phyloP scores from a whole-genome alignment of 2,329 filamentous ascomycete genomes.

The Gaeumannomyces tritici region DNA sequence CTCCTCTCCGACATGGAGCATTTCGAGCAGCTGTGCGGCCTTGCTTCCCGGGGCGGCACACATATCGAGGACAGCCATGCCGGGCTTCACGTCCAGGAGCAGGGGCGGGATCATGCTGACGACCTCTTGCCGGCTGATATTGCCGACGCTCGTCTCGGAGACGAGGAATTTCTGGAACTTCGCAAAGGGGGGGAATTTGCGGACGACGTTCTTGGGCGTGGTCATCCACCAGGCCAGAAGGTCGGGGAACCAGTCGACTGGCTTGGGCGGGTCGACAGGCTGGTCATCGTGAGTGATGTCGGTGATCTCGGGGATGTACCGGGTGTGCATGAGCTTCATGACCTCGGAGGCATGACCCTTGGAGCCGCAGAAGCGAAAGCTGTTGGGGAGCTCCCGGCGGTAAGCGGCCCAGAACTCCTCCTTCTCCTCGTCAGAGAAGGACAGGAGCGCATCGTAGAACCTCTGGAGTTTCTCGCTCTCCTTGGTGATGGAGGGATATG shows the following conservation, averaged over 20 bases:
- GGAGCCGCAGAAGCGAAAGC: constrained; percentile 93
- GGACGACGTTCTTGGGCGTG: constrained; percentile 90
- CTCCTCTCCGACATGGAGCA: constrained; percentile 89
- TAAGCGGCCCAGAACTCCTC: constrained; percentile 77
- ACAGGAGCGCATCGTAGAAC: constrained; percentile 73
- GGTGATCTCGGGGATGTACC: constrained; percentile 85
- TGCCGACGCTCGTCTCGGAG: constrained; percentile 92
- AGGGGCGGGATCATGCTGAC: constrained; percentile 98
- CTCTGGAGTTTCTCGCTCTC: constrained; percentile 75
- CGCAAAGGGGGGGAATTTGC: constrained; percentile 87
- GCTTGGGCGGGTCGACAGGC: constrained; percentile 69
- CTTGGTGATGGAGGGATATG: constrained; percentile 58
- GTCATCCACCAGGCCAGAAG: constrained; percentile 96
- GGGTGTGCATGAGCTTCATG: constrained; percentile 75
- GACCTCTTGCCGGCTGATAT: constrained; percentile 94
- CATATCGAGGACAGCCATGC: constrained; percentile 90
- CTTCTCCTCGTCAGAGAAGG: constrained; percentile 66
- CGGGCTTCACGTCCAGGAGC: constrained; percentile 80
- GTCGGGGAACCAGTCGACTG: constrained; percentile 89
- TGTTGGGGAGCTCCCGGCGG: constrained; percentile 82
- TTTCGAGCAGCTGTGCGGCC: constrained; percentile 87
- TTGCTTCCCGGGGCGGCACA: constrained; percentile 97
- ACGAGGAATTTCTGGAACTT: constrained; percentile 97
- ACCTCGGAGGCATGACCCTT: constrained; percentile 92
- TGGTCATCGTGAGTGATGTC: constrained; percentile 76